phyloP scores from a whole-genome alignment of 768 basidiomycete species.

The Serendipita sp. region DNA sequence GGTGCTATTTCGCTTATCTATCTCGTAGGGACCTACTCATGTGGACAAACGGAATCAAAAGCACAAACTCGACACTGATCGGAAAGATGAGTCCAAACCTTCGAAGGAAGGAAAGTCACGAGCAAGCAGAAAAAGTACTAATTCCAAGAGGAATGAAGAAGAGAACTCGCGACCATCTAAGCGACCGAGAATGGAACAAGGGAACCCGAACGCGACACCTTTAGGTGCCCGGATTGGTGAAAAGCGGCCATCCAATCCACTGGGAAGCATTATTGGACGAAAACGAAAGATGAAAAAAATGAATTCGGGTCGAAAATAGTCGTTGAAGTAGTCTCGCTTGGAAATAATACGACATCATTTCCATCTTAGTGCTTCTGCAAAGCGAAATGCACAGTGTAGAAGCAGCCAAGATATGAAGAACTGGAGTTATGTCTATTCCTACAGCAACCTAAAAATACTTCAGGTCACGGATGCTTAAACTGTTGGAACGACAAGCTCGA shows the following conservation, averaged over 20 bases:
- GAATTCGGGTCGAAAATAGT: background rate
- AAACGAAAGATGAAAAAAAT: constrained; percentile 4
- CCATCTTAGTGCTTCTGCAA: too few relatives aligned
- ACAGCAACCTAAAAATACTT: background rate
- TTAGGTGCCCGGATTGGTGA: background rate
- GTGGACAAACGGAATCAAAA: background rate
- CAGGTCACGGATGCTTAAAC: background rate
- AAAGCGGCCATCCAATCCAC: background rate
- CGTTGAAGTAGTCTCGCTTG: too few relatives aligned
- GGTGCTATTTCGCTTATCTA: background rate
- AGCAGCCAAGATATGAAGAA: too few relatives aligned
- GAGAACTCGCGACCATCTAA: background rate
- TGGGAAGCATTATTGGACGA: constrained; percentile 7
- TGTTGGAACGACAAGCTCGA: constrained; percentile 39
- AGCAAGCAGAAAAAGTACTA: background rate
- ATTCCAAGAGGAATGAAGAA: background rate
- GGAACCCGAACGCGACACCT: background rate
- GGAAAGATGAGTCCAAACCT: background rate
- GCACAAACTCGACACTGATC: background rate
- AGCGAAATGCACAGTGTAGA: too few relatives aligned
- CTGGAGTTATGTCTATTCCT: too few relatives aligned
- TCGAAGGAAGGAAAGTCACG: background rate
- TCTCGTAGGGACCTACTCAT: too few relatives aligned
- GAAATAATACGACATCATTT: too few relatives aligned
- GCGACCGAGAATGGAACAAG: background rate